phyloP scores from a whole-genome alignment of 1,284 basidiomycete genomes.

The Papiliotrema terrestris region DNA sequence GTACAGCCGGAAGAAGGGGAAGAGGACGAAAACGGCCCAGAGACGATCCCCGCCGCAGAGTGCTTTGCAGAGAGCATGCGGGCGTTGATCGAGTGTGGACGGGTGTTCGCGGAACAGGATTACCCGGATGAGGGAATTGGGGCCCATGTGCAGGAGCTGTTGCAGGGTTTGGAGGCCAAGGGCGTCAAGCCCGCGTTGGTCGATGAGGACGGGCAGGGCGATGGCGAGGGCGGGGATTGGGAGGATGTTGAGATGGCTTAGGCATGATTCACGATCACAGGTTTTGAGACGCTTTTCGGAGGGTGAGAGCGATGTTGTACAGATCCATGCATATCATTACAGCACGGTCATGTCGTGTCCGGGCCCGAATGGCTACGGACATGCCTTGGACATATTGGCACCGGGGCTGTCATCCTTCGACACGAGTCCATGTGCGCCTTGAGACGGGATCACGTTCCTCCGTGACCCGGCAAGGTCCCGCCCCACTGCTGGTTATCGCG shows the following conservation, averaged over 20 bases:
- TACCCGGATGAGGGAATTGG: constrained; percentile 76
- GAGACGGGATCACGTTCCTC: constrained; percentile 19
- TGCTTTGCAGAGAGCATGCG: constrained; percentile 75
- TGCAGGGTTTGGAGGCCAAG: constrained; percentile 62
- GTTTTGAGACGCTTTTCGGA: no score
- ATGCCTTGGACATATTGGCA: no score
- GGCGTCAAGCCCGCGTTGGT: constrained; percentile 65
- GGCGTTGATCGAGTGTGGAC: constrained; percentile 72
- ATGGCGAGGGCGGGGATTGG: constrained; percentile 57
- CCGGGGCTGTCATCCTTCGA: no score
- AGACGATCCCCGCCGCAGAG: constrained; percentile 68
- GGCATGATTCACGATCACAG: constrained; percentile 37
- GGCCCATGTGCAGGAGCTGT: constrained; percentile 70
- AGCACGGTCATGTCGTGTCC: no score
- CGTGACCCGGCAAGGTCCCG: constrained; percentile 26
- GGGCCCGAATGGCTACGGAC: no score
- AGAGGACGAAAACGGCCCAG: constrained; percentile 50
- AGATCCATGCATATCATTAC: neutral
- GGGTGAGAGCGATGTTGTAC: constrained; percentile 18
- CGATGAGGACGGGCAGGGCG: constrained; percentile 52
- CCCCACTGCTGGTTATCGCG: constrained; percentile 23
- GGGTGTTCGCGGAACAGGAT: constrained; percentile 69
- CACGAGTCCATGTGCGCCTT: no score
- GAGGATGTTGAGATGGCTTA: constrained; percentile 59
- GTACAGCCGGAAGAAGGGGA: constrained; percentile 53